Conservation (phyloP, 495 filamentous ascomycete genomes). For the Pyrenula massariospora region DNA sequence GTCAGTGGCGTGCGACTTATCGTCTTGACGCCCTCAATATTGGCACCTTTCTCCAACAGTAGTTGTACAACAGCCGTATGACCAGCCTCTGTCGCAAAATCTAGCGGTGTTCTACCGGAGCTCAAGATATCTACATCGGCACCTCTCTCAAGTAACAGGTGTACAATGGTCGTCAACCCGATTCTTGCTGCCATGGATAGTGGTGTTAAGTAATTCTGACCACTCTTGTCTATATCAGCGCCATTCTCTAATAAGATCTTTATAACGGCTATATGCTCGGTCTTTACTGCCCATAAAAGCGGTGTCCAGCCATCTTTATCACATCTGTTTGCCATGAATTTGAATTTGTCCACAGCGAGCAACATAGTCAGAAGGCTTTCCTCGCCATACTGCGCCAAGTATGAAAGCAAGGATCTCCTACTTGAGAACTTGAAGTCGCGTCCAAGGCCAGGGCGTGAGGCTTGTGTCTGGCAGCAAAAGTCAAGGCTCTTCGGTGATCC, state of each 20-base stretch:
- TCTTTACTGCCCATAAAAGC: conserved; percentile 11
- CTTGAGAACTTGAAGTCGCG: neutral
- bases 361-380: neutral
- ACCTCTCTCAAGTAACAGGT: too few relatives aligned
- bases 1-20: conserved; percentile 4
- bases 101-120: conserved; percentile 10
- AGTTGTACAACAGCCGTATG: conserved; percentile 1
- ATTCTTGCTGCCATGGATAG: conserved; percentile 6
- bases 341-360: conserved; percentile 2
- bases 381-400: conserved; percentile 4
- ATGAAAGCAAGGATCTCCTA: conserved; percentile 1
- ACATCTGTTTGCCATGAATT: conserved; percentile 5
- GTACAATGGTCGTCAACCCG: too few relatives aligned
- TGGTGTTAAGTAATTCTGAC: conserved; percentile 3
- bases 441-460: neutral
- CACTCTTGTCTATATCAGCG: neutral
- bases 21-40: too few relatives aligned
- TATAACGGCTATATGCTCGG: conserved; percentile 5
- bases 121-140: conserved; percentile 4
- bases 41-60: conserved; percentile 1
- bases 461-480: neutral
- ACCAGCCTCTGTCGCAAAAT: conserved; percentile 10
- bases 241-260: conserved; percentile 7
- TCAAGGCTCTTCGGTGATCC: neutral
- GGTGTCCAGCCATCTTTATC: conserved; percentile 9